Conservation (phyloP, 1,284 basidiomycete genomes). For the Fomitopsis betulina region DNA sequence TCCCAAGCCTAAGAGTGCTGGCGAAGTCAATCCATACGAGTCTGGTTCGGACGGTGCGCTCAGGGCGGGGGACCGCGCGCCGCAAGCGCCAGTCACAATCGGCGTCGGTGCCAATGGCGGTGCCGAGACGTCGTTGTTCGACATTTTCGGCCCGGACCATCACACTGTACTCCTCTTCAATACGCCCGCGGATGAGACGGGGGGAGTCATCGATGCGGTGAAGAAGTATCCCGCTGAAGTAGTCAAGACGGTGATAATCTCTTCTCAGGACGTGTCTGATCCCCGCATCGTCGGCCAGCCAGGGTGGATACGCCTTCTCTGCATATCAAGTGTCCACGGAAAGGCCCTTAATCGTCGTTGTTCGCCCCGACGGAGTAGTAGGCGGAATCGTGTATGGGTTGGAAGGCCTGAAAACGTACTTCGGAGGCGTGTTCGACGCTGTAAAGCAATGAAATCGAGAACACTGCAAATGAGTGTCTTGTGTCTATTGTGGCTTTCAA, state of each 20-base stretch:
- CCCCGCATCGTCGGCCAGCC: background rate
- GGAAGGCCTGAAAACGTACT: conserved; percentile 27
- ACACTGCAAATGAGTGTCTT: too few relatives aligned
- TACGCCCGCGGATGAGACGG: background rate
- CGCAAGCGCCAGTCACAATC: conserved; percentile 33
- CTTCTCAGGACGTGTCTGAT: background rate
- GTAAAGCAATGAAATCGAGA: too few relatives aligned
- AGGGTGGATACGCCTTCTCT: conserved; percentile 16
- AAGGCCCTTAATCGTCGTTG: conserved; percentile 15
- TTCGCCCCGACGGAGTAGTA: conserved; percentile 34
- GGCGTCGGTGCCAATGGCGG: background rate
- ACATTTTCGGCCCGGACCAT: conserved; percentile 14
- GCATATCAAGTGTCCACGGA: conserved; percentile 16
- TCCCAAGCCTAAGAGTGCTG: background rate
- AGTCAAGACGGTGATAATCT: background rate
- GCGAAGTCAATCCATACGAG: conserved; percentile 15
- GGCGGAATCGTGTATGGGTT: conserved; percentile 29
- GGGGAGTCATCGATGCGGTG: background rate
- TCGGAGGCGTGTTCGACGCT: conserved; percentile 7
- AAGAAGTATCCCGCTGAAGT: conserved; percentile 17
- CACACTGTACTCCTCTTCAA: conserved; percentile 27
- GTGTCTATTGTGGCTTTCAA: too few relatives aligned
- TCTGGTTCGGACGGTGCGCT: conserved; percentile 14
- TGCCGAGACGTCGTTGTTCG: conserved; percentile 18
- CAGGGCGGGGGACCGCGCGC: conserved; percentile 21